Conservation (phyloP, 768 basidiomycete genomes). For the Phylloporus sp. region DNA sequence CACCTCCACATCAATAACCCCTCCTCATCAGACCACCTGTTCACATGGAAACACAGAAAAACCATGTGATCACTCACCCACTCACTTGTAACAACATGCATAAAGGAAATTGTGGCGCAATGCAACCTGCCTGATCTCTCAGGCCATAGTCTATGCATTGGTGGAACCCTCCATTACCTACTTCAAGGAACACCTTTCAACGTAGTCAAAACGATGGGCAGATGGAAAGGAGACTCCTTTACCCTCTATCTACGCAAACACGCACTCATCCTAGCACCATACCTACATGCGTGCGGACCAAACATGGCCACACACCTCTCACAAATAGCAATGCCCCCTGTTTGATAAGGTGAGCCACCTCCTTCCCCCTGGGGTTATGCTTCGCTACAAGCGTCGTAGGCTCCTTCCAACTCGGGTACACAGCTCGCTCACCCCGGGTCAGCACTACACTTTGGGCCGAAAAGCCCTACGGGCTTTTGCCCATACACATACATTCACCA, state of each 20-base stretch:
- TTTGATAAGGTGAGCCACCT: not conserved
- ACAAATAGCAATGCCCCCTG: not conserved
- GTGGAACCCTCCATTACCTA: conserved; percentile 27
- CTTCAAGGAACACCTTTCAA: conserved; percentile 28
- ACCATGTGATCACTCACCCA: not conserved
- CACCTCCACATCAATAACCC: not conserved
- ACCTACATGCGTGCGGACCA: not conserved
- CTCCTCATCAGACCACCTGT: not conserved
- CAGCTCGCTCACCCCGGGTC: not conserved
- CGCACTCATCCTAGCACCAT: not conserved
- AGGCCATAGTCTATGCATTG: conserved; percentile 32
- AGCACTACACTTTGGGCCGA: not conserved
- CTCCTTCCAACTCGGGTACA: not conserved
- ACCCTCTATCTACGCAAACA: conserved; percentile 29
- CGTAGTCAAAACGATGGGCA: conserved; percentile 30
- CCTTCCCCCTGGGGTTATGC: not conserved
- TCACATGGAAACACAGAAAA: conserved; percentile 1
- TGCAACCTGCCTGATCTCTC: not conserved
- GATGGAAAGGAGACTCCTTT: conserved; percentile 35
- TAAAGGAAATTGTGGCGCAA: not conserved
- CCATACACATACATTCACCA: no score
- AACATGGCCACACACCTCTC: not conserved
- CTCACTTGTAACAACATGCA: not conserved
- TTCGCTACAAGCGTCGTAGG: not conserved
- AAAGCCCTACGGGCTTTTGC: not conserved